Evolutionary conservation across 2,329 filamentous ascomycete genomes (phyloP).

Genomic region (Trichoderma guizhouense): DNA sequence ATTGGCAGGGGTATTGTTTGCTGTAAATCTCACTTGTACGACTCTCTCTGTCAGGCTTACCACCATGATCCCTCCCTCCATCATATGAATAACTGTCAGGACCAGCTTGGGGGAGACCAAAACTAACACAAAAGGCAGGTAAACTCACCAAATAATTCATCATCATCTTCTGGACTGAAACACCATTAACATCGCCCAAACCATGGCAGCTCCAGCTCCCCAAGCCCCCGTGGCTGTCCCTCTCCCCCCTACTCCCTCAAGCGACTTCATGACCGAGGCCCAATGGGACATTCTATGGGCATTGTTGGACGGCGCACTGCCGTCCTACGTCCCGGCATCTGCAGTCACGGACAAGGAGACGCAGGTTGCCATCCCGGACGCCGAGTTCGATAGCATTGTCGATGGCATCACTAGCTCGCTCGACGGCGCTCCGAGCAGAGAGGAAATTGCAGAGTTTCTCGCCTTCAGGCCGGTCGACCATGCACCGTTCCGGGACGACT

Average conservation of each 20-base stretch:
- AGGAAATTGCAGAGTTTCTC: conserved; percentile 51
- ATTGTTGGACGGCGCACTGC: conserved; percentile 57
- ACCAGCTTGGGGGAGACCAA: not conserved
- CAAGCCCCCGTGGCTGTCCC: conserved; percentile 19
- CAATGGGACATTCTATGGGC: conserved; percentile 56
- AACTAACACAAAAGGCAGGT: not conserved
- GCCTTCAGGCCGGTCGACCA: conserved; percentile 49
- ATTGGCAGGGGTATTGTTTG: not conserved
- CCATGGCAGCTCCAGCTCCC: conserved; percentile 13
- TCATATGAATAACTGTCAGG: not conserved
- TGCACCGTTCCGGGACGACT: conserved; percentile 49
- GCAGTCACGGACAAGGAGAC: conserved; percentile 35
- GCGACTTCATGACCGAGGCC: conserved; percentile 41
- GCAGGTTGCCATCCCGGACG: conserved; percentile 47
- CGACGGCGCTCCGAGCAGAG: conserved; percentile 37
- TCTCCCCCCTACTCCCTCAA: conserved; percentile 28
- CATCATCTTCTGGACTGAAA: not conserved
- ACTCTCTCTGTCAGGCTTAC: not conserved
- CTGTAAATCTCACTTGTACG: not conserved
- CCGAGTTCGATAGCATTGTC: conserved; percentile 48
- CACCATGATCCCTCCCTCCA: not conserved
- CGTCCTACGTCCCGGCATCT: conserved; percentile 50
- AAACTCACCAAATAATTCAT: not conserved
- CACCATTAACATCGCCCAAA: not conserved
- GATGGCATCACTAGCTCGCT: conserved; percentile 36